Evolutionary conservation across 208 protist species (phyloP).

Genomic region (Acanthamoeba triangularis): DNA sequence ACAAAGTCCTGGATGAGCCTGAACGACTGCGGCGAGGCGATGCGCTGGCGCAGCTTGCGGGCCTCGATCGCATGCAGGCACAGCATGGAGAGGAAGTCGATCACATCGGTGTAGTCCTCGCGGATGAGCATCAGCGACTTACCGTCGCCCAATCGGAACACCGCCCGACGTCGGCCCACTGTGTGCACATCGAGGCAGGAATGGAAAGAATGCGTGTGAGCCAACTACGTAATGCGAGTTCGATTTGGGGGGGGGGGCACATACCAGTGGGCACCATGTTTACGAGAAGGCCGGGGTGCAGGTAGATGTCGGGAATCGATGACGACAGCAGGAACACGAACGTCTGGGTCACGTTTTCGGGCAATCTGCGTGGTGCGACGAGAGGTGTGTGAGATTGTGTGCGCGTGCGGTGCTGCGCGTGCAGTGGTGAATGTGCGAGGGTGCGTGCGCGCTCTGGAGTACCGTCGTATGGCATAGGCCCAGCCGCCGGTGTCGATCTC

Average conservation of each 20-base stretch:
- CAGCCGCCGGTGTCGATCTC: conserved; percentile 94
- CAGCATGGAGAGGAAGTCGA: conserved; percentile 94
- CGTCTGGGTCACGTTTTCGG: conserved; percentile 92
- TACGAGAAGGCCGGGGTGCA: conserved; percentile 51
- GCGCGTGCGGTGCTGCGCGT: too few species aligned
- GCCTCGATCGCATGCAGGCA: conserved; percentile 94
- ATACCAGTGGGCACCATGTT: conserved; percentile 1
- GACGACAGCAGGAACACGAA: conserved; percentile 92
- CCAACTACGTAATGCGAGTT: too few species aligned
- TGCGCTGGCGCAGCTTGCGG: conserved; percentile 6
- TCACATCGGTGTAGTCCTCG: conserved; percentile 93
- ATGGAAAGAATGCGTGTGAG: too few species aligned
- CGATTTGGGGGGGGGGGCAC: too few species aligned
- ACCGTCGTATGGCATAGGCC: conserved; percentile 93
- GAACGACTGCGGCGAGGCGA: neutral
- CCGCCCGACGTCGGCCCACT: conserved; percentile 86
- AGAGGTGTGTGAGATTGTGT: too few species aligned
- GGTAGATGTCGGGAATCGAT: conserved; percentile 91
- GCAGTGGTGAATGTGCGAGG: too few species aligned
- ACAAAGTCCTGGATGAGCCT: conserved; percentile 12
- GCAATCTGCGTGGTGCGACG: conserved; percentile 91
- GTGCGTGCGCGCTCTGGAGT: too few species aligned
- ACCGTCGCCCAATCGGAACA: conserved; percentile 93
- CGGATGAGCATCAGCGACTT: conserved; percentile 94
- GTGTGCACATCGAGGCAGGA: too few species aligned